Conservation (phyloP, 192 early-diverging fungal genomes). For the Podila epigama region DNA sequence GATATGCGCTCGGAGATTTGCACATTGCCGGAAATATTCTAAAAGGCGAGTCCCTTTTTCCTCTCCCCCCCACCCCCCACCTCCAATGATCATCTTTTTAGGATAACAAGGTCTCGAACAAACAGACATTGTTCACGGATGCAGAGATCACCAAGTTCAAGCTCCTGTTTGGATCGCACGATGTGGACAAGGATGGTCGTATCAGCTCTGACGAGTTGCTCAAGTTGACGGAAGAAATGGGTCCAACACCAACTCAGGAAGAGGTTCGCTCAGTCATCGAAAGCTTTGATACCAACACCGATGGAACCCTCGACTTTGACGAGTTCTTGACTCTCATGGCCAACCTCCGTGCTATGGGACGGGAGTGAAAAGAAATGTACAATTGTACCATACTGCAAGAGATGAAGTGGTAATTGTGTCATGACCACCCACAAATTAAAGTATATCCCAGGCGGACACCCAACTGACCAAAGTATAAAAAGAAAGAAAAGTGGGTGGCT, state of each 20-base stretch:
- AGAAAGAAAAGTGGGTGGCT: no score
- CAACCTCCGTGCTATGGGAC: neutral
- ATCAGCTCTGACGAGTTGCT: neutral
- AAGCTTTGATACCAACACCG: slow-evolving; percentile 11
- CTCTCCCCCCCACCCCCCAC: no score
- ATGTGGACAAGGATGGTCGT: slow-evolving; percentile 2
- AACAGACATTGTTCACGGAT: neutral
- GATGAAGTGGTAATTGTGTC: no score
- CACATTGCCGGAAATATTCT: no score
- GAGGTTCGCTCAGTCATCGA: slow-evolving; percentile 2
- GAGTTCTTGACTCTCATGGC: slow-evolving; percentile 7
- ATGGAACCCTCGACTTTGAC: slow-evolving; percentile 3
- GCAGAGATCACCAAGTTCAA: slow-evolving; percentile 9
- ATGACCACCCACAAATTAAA: no score
- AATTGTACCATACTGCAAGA: no score
- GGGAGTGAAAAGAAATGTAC: neutral
- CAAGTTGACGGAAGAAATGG: neutral
- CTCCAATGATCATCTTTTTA: neutral
- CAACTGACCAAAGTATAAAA: no score
- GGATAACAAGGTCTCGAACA: slow-evolving; percentile 1
- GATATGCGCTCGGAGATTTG: no score
- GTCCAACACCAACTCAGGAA: neutral
- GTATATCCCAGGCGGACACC: no score
- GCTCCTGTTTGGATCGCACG: neutral
- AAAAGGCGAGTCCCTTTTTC: neutral